Conservation (phyloP, 306 rosid genomes). For the Vicia villosa region DNA sequence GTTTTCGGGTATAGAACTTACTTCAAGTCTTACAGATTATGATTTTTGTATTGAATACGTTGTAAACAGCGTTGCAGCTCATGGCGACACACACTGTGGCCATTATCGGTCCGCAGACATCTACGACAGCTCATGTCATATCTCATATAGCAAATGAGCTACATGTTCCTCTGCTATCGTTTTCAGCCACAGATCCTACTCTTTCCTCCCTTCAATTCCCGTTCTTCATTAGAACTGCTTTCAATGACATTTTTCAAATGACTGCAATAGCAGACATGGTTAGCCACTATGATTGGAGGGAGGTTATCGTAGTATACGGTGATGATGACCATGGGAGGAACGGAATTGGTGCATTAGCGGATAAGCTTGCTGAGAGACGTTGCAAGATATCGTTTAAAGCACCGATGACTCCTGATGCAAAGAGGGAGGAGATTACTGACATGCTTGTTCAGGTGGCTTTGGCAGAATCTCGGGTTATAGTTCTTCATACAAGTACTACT, state of each 20-base stretch:
- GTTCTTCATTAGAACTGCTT: slow-evolving; percentile 73
- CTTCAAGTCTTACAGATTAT: slow-evolving; percentile 32
- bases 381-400: slow-evolving; percentile 88
- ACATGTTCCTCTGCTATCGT: slow-evolving; percentile 78
- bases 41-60: slow-evolving; percentile 28
- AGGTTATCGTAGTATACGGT: slow-evolving; percentile 79
- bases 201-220: slow-evolving; percentile 92
- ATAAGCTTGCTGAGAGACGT: slow-evolving; percentile 79
- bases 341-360: slow-evolving; percentile 76
- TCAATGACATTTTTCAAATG: slow-evolving; percentile 78
- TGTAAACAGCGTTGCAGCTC: slow-evolving; percentile 74
- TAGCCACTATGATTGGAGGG: slow-evolving; percentile 72
- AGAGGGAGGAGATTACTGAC: slow-evolving; percentile 61
- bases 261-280: slow-evolving; percentile 84
- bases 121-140: slow-evolving; percentile 85
- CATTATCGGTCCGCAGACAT: slow-evolving; percentile 87
- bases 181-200: slow-evolving; percentile 85
- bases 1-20: slow-evolving; percentile 4
- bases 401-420: slow-evolving; percentile 58
- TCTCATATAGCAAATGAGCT: slow-evolving; percentile 91
- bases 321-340: slow-evolving; percentile 95
- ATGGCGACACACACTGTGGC: slow-evolving; percentile 85
- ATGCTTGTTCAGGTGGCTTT: slow-evolving; percentile 74
- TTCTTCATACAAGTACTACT: slow-evolving; percentile 61
- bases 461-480: slow-evolving; percentile 79